Evolutionary conservation across 768 basidiomycete genomes (phyloP), one percentile per base, ranked within the genome.

Genomic region (Scleroderma citrinum): DNA sequence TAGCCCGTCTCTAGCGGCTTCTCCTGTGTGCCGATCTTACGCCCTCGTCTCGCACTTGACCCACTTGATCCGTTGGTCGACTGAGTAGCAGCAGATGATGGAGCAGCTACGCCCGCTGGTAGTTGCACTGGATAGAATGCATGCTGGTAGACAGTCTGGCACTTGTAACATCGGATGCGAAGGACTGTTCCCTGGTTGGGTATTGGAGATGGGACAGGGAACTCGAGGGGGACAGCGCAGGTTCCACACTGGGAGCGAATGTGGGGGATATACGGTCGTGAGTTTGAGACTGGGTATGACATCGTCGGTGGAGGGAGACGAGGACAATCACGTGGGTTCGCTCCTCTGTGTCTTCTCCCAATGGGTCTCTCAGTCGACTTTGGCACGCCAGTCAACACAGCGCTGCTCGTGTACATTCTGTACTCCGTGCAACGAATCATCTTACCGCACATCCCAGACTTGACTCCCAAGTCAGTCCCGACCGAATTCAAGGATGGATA

Each of bases 21-120:
- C 53, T 91, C 89, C 64, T 93, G 89, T 16, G 91, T 89, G 1
- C 91, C 91, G 54, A 92, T 90, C 74, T 87, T 90, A 51, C 91
- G 71, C 10, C 81, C 77, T 62, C 77, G 83, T 43, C 77, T 63
- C 8, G 40, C 14, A 59, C 37, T 54, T 32, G 32, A 52, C 47
- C 56, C 60, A 51, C 47, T 56, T 20, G 58, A 47, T 20, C 60
- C 59, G 24, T 54, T 62, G 4, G 38, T 48, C 29, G 58, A 50
- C 10, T 61, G 54, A 55, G 54, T 8, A 34, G 50, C 10, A 13
- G 56, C 35, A 11, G 39, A 31, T 32, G 55, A 43, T 55, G 42
- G 48, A 7, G 44, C n/a, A 21, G 55, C 45, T 41, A 58, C 51
- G 20, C 60, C 56, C 26, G 58, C 37, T 12, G 75, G 71, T 1